Base-by-base conservation (phyloP, 78 protist species). In the Chrysochromulina tobinii region DNA sequence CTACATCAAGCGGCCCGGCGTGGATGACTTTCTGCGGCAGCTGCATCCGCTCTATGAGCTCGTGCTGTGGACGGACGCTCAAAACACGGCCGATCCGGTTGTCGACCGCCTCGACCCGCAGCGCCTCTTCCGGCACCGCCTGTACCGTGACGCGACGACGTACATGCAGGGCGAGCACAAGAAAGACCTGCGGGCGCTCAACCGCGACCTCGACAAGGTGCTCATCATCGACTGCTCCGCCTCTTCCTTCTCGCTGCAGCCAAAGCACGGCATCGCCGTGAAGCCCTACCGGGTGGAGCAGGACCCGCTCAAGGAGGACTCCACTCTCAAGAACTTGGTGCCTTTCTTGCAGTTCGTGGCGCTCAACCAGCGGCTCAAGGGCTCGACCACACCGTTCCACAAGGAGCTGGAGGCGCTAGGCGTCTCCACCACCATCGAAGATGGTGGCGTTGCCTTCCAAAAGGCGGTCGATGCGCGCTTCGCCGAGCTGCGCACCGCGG, bases 1-100 rank as follows among this genome's bases (percentile, higher is more conserved):
- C 50, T 79, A 54, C 87, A 48, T 54, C 20, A 79, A 79, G 61
- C 87, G 87, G n/a, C 87, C 87, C 3, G 87, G 87, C 6, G 38
- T 54, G 48, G 87, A 79, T 18, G 87, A 3, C 18, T 79, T 79
- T 17, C 48, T 79, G 64, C n/a, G 15, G 23, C 0, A 8, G 51
- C 48, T 79, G 23, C 6, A 1, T 15, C 59, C 59, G 50, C 7
- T 11, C 59, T 79, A 79, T 7, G 87, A 79, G 48, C 3, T 79
- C 64, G 87, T 79, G 11, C 59, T 79, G 3, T 79, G 87, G 87
- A 79, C 87, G 2, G 87, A 79, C 25, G 3, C 27, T 8, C 8
- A 50, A 21, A 15, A 1, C 23, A 75, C 72, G 27, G 61, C 61
- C 25, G 87, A 79, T 4, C 48, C 87, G 1, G 61, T 79, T 18